These are phyloP conservation scores for Filosporella fistucella DNA, from an alignment of 495 filamentous ascomycete species.

Conservation along the genomic window DNA sequence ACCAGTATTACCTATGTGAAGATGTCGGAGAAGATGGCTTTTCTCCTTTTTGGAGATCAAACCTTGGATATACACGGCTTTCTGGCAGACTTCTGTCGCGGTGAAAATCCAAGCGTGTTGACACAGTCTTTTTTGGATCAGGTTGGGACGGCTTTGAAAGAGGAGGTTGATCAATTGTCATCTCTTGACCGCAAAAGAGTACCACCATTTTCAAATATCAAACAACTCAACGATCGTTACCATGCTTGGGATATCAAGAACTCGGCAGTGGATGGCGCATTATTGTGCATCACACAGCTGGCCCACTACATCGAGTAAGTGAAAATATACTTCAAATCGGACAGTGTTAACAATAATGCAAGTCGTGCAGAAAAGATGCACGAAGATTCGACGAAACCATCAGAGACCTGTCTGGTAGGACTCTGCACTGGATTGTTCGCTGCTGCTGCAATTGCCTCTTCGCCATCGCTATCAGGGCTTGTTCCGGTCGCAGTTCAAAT, in stretches of 20 bases:
- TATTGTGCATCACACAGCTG: conserved; percentile 68
- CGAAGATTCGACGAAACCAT: conserved; percentile 35
- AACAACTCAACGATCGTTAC: conserved; percentile 68
- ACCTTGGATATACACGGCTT: conserved; percentile 67
- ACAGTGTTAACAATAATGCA: no score
- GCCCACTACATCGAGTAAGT: conserved; percentile 76
- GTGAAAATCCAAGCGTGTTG: conserved; percentile 57
- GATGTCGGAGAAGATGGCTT: background rate
- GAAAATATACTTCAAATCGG: no score
- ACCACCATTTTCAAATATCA: conserved; percentile 64
- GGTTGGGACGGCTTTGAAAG: conserved; percentile 54
- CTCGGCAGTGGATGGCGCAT: conserved; percentile 57
- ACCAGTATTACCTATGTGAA: no score
- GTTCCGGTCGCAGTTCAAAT: conserved; percentile 57
- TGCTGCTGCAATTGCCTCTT: conserved; percentile 64
- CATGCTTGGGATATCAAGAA: conserved; percentile 51
- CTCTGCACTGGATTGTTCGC: conserved; percentile 76
- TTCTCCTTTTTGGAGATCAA: conserved; percentile 69
- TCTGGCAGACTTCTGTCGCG: conserved; percentile 49
- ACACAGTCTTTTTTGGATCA: conserved; percentile 63
- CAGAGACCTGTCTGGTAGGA: no score
- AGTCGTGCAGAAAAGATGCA: conserved; percentile 42
- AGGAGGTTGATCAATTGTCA: conserved; percentile 57
- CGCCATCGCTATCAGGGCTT: conserved; percentile 60
- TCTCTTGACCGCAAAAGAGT: conserved; percentile 54